Evolutionary conservation across 768 basidiomycete species (phyloP).

Genomic region (Amanita muscaria): DNA sequence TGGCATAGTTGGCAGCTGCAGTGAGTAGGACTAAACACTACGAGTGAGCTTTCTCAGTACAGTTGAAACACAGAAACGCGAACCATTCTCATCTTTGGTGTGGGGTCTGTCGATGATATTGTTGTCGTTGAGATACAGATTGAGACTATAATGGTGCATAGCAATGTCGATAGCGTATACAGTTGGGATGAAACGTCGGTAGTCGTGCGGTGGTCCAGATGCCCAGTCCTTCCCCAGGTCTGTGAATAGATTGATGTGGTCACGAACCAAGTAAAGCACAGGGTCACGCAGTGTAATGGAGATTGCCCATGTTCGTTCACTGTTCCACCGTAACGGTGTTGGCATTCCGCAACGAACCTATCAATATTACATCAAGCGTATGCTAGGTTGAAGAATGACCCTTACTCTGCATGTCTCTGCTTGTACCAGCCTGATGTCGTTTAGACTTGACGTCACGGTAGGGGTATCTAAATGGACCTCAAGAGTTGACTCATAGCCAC

Average conservation of each 20-base stretch:
- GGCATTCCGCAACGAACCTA: conserved; percentile 72
- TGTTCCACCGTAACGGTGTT: conserved; percentile 77
- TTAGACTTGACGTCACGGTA: conserved; percentile 76
- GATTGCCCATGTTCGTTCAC: conserved; percentile 69
- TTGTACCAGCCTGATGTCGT: conserved; percentile 70
- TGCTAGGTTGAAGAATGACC: too few relatives aligned
- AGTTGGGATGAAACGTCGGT: conserved; percentile 77
- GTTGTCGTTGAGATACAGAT: conserved; percentile 87
- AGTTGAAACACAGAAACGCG: not conserved
- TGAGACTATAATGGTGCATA: conserved; percentile 68
- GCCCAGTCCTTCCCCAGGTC: conserved; percentile 93
- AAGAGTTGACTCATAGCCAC: conserved; percentile 72
- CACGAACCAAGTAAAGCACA: conserved; percentile 70
- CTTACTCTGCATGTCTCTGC: conserved; percentile 76
- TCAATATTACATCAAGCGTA: too few relatives aligned
- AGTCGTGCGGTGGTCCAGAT: conserved; percentile 73
- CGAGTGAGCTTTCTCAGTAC: not conserved
- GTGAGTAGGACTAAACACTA: conserved; percentile 59
- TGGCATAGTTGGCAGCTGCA: conserved; percentile 49
- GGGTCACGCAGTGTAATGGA: conserved; percentile 66
- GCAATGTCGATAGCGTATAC: conserved; percentile 64
- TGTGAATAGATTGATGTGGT: conserved; percentile 90
- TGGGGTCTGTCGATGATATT: conserved; percentile 92
- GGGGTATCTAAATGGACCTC: conserved; percentile 79
- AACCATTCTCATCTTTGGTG: conserved; percentile 79